Percentiles rank a stretch among this genome's conserved stretches.
Evolutionary conservation across 805 yeast species (phyloP).

Genomic region (Metschnikowia matae): DNA sequence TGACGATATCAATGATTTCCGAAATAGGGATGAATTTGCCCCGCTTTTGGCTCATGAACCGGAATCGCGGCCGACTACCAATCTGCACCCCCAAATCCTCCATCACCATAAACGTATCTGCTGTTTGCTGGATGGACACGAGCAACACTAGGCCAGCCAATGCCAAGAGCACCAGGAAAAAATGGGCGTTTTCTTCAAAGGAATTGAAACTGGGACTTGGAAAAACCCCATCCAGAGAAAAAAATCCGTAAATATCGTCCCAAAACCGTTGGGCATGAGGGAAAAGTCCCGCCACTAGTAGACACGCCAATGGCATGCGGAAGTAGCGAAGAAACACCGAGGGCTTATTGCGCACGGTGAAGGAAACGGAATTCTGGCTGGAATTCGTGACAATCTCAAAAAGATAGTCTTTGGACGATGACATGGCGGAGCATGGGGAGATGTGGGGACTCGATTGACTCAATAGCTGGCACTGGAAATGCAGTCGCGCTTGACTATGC

Average conservation of each 20-base stretch:
- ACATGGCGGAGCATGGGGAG: slow-evolving; percentile 17
- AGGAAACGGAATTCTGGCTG: slow-evolving; percentile 14
- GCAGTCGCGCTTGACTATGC: background rate
- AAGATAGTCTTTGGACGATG: slow-evolving; percentile 27
- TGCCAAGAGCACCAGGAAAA: slow-evolving; percentile 1
- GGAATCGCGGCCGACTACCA: slow-evolving; percentile 20
- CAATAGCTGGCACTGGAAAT: background rate
- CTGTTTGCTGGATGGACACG: slow-evolving; percentile 30
- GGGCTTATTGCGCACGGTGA: slow-evolving; percentile 15
- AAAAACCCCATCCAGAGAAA: background rate
- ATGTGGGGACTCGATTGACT: background rate
- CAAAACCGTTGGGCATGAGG: slow-evolving; percentile 1
- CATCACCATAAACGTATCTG: slow-evolving; percentile 42
- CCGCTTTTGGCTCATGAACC: slow-evolving; percentile 12
- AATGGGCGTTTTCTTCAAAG: background rate
- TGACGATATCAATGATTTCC: slow-evolving; percentile 57
- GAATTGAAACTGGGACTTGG: too few species aligned
- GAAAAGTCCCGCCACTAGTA: slow-evolving; percentile 7
- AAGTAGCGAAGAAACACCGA: slow-evolving; percentile 12
- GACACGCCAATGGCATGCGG: slow-evolving; percentile 16
- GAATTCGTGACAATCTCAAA: slow-evolving; percentile 23
- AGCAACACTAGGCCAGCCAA: slow-evolving; percentile 12
- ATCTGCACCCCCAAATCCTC: slow-evolving; percentile 48
- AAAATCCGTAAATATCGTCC: background rate
- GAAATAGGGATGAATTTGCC: slow-evolving; percentile 53